Evolutionary conservation across 2,329 filamentous ascomycete genomes (phyloP).

Genomic region (Pseudogymnoascus sp.): DNA sequence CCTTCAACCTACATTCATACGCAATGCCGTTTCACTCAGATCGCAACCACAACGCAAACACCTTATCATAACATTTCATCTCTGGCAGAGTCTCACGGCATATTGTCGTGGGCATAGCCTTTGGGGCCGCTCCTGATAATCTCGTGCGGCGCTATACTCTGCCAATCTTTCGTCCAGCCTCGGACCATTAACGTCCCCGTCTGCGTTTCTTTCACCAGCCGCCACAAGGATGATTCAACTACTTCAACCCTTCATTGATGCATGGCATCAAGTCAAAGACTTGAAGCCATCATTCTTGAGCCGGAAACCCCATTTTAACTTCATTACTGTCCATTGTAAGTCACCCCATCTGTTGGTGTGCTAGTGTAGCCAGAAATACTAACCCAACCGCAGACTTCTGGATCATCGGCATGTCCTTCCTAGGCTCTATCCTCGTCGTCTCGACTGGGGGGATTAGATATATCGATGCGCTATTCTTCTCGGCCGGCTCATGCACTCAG

Average conservation of each 20-base stretch:
- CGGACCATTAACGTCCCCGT: not conserved
- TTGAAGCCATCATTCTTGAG: constrained; percentile 50
- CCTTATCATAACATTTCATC: not conserved
- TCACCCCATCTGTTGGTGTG: constrained; percentile 14
- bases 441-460: constrained; percentile 57
- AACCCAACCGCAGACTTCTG: constrained; percentile 55
- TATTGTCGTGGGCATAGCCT: not conserved
- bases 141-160: not conserved
- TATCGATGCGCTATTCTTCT: constrained; percentile 83
- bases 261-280: constrained; percentile 37
- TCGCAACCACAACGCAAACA: not conserved
- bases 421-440: constrained; percentile 72
- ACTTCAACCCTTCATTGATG: constrained; percentile 12
- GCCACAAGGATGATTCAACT: not conserved
- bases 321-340: constrained; percentile 72
- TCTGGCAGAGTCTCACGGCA: not conserved
- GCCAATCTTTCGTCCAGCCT: not conserved
- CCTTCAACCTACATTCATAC: not conserved
- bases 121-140: not conserved
- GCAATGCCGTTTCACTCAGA: not conserved
- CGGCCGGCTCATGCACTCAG: constrained; percentile 80
- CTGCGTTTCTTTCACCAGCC: not conserved
- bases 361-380: constrained; percentile 8
- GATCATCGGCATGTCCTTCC: constrained; percentile 63
- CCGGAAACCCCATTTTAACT: constrained; percentile 64